Conservation (phyloP, 805 yeast genomes). For the Starmerella riodocensis region DNA sequence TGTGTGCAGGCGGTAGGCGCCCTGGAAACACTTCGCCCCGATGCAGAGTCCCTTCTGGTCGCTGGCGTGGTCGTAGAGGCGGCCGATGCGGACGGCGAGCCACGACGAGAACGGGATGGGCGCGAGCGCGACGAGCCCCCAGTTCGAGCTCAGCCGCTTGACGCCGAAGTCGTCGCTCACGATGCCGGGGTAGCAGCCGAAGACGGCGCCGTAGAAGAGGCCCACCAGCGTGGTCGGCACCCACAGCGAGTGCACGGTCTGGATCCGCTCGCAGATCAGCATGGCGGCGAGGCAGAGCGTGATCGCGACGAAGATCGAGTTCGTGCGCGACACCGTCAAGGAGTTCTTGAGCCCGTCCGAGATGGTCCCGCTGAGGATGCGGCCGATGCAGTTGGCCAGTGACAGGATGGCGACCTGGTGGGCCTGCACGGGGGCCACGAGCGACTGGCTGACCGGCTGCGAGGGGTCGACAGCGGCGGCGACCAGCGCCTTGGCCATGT, state of each 20-base stretch:
- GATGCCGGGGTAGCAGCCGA: slow-evolving; percentile 63
- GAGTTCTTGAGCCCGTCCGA: slow-evolving; percentile 48
- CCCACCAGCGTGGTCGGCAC: slow-evolving; percentile 47
- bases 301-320: slow-evolving; percentile 44
- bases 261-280: slow-evolving; percentile 23
- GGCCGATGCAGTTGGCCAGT: slow-evolving; percentile 50
- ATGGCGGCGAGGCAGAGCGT: slow-evolving; percentile 39
- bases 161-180: slow-evolving; percentile 65
- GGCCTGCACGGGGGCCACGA: slow-evolving; percentile 37
- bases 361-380: slow-evolving; percentile 47
- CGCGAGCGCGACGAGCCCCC: slow-evolving; percentile 59
- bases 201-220: slow-evolving; percentile 57
- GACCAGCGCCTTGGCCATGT: slow-evolving; percentile 42
- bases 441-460: neutral
- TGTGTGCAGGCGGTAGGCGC: slow-evolving; percentile 16
- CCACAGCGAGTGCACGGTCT: slow-evolving; percentile 30
- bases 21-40: slow-evolving; percentile 16
- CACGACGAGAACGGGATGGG: slow-evolving; percentile 50
- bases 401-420: slow-evolving; percentile 63
- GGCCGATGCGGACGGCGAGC: slow-evolving; percentile 52
- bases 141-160: slow-evolving; percentile 50
- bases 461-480: slow-evolving; percentile 4
- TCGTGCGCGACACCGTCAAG: slow-evolving; percentile 33
- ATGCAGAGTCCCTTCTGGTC: slow-evolving; percentile 14
- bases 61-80: slow-evolving; percentile 41